These are phyloP conservation scores for Combretum micranthum DNA, from an alignment of 345 rosid species.

Conservation along the genomic window DNA sequence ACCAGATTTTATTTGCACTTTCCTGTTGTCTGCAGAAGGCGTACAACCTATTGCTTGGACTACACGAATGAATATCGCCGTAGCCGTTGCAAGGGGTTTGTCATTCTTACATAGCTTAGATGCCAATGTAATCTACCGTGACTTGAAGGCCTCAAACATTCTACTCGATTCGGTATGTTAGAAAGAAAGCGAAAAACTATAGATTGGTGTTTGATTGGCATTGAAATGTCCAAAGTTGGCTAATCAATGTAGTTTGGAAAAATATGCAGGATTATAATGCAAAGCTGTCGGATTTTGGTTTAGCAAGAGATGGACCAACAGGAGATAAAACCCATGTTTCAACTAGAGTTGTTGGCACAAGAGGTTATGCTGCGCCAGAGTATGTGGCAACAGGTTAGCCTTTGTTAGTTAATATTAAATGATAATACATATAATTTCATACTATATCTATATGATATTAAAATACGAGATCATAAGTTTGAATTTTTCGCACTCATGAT, in stretches of 20 bases:
- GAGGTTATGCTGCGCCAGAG: slow-evolving; percentile 93
- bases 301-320: slow-evolving; percentile 90
- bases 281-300: slow-evolving; percentile 90
- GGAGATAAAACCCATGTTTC: slow-evolving; percentile 89
- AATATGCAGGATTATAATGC: slow-evolving; percentile 56
- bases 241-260: slow-evolving; percentile 5
- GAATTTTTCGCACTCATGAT: too few relatives aligned
- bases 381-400: slow-evolving; percentile 76
- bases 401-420: too few relatives aligned
- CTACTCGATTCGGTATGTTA: slow-evolving; percentile 55
- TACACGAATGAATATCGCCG: slow-evolving; percentile 41
- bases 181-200: slow-evolving; percentile 2
- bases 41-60: slow-evolving; percentile 53
- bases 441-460: too few relatives aligned
- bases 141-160: slow-evolving; percentile 64
- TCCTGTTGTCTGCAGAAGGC: slow-evolving; percentile 27
- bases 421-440: too few relatives aligned
- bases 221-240: not conserved
- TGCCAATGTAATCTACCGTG: slow-evolving; percentile 62
- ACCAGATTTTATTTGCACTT: too few relatives aligned
- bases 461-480: too few relatives aligned
- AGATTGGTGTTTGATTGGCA: not conserved
- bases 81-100: slow-evolving; percentile 50
- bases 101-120: slow-evolving; percentile 54
- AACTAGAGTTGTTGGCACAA: slow-evolving; percentile 79